These are phyloP conservation scores for Fulvia fulva DNA, from an alignment of 2,329 filamentous ascomycete genomes.

Conservation along the genomic window DNA sequence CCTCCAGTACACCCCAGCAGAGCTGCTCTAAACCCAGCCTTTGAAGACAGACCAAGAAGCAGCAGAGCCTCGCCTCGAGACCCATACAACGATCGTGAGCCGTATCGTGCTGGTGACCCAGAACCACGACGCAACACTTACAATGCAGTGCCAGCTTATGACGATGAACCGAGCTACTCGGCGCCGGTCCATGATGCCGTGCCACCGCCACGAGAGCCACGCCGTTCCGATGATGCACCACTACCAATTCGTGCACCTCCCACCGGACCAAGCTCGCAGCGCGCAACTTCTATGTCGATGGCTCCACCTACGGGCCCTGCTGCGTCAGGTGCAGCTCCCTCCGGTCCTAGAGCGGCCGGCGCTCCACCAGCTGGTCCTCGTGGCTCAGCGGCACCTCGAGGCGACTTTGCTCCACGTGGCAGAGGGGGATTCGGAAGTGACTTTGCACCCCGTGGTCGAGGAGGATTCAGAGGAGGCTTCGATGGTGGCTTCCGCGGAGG, in stretches of 20 bases:
- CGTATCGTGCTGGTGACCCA: constrained; percentile 28
- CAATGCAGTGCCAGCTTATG: constrained; percentile 24
- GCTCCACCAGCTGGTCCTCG: constrained; percentile 30
- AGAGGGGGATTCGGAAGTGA: constrained; percentile 38
- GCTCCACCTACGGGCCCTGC: constrained; percentile 32
- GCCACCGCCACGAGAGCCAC: constrained; percentile 29
- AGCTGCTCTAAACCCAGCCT: constrained; percentile 35
- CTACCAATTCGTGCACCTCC: constrained; percentile 24
- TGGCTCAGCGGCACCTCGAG: constrained; percentile 36
- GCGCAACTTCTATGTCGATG: constrained; percentile 16
- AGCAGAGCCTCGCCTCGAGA: constrained; percentile 25
- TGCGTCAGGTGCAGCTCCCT: constrained; percentile 29
- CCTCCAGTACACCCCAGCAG: constrained; percentile 56
- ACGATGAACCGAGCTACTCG: constrained; percentile 29
- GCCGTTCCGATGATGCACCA: constrained; percentile 25
- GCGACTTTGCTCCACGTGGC: constrained; percentile 33
- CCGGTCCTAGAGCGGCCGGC: constrained; percentile 28
- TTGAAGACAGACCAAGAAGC: constrained; percentile 29
- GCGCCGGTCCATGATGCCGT: constrained; percentile 18
- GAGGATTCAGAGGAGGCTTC: constrained; percentile 24
- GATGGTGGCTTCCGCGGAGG: constrained; percentile 35
- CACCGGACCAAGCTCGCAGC: constrained; percentile 27
- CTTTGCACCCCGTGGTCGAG: constrained; percentile 26
- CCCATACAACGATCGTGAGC: constrained; percentile 26
- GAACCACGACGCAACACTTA: constrained; percentile 31